phyloP scores from a whole-genome alignment of 768 basidiomycete species.

The Amanita phalloides region DNA sequence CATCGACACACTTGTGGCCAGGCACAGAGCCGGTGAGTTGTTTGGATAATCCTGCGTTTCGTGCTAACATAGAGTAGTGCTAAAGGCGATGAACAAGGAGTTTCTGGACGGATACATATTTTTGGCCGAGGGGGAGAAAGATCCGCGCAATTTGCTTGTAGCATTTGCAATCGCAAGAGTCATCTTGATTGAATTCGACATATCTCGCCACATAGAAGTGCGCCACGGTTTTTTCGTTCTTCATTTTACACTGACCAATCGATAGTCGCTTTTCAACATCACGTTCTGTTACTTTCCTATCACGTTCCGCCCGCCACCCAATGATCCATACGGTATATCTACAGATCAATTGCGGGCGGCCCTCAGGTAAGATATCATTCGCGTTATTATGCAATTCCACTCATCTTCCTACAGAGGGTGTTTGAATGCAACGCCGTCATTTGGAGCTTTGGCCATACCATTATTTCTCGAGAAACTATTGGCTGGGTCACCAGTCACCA shows the following conservation, averaged over 20 bases:
- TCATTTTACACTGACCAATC: background rate
- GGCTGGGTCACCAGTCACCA: conserved; percentile 70
- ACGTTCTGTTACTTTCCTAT: conserved; percentile 99
- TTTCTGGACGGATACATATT: conserved; percentile 70
- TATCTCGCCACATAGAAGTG: conserved; percentile 68
- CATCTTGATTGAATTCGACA: conserved; percentile 81
- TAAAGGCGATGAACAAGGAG: conserved; percentile 59
- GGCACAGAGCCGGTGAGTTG: conserved; percentile 51
- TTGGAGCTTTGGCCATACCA: conserved; percentile 78
- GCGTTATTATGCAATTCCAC: background rate
- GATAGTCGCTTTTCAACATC: conserved; percentile 83
- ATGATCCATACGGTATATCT: conserved; percentile 89
- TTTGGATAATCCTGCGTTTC: background rate
- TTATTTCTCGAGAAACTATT: conserved; percentile 88
- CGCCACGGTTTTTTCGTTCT: conserved; percentile 11
- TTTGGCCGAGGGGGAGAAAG: conserved; percentile 94
- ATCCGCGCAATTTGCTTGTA: conserved; percentile 86
- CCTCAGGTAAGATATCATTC: conserved; percentile 42
- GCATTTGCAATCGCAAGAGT: conserved; percentile 86
- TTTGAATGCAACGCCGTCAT: conserved; percentile 67
- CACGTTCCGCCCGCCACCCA: conserved; percentile 86
- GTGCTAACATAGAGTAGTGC: conserved; percentile 26
- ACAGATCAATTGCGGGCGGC: conserved; percentile 72
- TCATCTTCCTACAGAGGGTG: conserved; percentile 36
- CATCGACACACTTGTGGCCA: conserved; percentile 66